These are phyloP conservation scores for Colletotrichum tamarilloi DNA, from an alignment of 2,329 filamentous ascomycete species.

Conservation along the genomic window DNA sequence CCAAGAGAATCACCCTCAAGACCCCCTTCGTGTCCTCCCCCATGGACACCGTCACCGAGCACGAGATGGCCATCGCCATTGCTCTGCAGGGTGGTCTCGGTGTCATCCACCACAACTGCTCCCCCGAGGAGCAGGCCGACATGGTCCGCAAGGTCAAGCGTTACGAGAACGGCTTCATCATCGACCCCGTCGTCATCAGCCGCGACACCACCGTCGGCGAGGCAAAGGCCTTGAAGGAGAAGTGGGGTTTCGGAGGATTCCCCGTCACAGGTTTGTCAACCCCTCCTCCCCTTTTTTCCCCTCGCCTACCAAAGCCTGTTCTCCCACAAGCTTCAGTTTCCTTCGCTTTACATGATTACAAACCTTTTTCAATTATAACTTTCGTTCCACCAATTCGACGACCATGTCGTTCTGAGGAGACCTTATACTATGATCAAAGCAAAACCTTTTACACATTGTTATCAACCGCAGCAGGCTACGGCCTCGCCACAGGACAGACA, in stretches of 20 bases:
- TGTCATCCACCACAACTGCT: slow-evolving; percentile 99
- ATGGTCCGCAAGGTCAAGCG: slow-evolving; percentile 99
- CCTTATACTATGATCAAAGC: slow-evolving; percentile 45
- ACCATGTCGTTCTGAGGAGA: slow-evolving; percentile 82
- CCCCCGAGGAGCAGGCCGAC: slow-evolving; percentile 94
- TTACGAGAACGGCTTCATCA: slow-evolving; percentile 99
- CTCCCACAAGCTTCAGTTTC: slow-evolving; percentile 4
- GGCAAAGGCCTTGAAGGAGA: slow-evolving; percentile 92
- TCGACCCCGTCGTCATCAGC: slow-evolving; percentile 92
- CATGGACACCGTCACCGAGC: slow-evolving; percentile 99
- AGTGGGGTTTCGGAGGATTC: slow-evolving; percentile 98
- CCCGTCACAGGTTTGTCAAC: slow-evolving; percentile 90
- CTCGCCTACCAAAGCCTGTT: neutral
- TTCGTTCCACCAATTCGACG: slow-evolving; percentile 99
- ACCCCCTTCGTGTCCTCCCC: slow-evolving; percentile 97
- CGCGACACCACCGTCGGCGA: slow-evolving; percentile 90
- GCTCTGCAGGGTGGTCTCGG: slow-evolving; percentile 88
- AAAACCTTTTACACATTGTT: slow-evolving; percentile 11
- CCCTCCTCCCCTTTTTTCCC: slow-evolving; percentile 28
- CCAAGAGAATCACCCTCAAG: slow-evolving; percentile 95
- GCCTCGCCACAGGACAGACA: neutral
- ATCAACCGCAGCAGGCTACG: neutral
- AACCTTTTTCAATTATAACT: slow-evolving; percentile 88
- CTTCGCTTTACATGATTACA: slow-evolving; percentile 77
- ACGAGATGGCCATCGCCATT: slow-evolving; percentile 99